phyloP scores from a whole-genome alignment of 2,329 filamentous ascomycete species.

The Xylariaceae sp. region DNA sequence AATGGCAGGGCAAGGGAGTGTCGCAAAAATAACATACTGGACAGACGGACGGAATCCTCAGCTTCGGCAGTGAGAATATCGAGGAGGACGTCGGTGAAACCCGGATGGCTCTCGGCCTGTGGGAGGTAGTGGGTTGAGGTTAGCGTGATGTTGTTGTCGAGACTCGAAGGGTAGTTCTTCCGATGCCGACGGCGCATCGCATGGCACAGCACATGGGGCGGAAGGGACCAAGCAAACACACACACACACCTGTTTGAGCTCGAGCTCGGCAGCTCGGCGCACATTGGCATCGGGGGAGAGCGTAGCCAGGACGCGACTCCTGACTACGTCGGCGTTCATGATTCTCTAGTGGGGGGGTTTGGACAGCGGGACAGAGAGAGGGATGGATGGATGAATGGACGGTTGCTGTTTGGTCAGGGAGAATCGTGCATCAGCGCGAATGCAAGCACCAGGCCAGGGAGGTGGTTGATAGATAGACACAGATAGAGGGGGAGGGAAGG shows the following conservation, averaged over 20 bases:
- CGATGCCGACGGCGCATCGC: conserved; percentile 19
- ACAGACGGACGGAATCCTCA: conserved; percentile 77
- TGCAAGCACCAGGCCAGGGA: too few relatives aligned
- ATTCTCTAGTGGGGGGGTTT: conserved; percentile 25
- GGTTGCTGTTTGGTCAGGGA: too few relatives aligned
- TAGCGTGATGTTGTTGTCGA: conserved; percentile 2
- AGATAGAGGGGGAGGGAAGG: too few relatives aligned
- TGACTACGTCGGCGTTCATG: conserved; percentile 75
- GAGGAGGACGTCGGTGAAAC: conserved; percentile 86
- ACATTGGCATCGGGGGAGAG: conserved; percentile 71
- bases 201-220: conserved; percentile 11
- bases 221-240: conserved; percentile 6
- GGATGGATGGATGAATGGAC: not conserved
- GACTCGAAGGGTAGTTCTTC: conserved; percentile 2
- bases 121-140: conserved; percentile 3
- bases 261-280: conserved; percentile 71
- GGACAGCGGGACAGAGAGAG: conserved; percentile 3
- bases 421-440: too few relatives aligned
- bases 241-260: conserved; percentile 71
- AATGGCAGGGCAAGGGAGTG: conserved; percentile 7
- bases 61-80: conserved; percentile 88
- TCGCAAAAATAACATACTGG: too few relatives aligned
- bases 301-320: conserved; percentile 73
- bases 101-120: conserved; percentile 84
- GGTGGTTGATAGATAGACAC: too few relatives aligned